Conservation (phyloP, 768 basidiomycete species). For the Xerocomellus chrysenteron region DNA sequence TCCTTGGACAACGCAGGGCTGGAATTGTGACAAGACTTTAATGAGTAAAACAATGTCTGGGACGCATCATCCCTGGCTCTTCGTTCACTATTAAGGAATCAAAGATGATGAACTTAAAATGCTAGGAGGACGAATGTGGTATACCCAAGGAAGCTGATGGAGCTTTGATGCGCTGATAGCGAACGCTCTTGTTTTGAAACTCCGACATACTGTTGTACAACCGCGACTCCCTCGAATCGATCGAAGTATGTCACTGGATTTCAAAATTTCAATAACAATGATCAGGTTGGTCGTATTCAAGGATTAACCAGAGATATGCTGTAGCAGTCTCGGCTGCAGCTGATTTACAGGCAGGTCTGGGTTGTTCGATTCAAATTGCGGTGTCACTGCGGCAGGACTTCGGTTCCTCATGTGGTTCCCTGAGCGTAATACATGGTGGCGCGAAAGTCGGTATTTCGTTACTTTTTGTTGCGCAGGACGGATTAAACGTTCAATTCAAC, state of each 20-base stretch:
- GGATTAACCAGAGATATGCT: too few species aligned
- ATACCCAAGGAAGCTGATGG: too few species aligned
- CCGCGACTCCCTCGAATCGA: too few species aligned
- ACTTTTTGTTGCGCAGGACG: background rate
- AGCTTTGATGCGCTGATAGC: too few species aligned
- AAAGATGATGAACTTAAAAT: background rate
- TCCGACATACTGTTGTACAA: too few species aligned
- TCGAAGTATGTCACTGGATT: too few species aligned
- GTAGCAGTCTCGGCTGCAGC: background rate
- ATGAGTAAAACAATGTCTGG: conserved; percentile 80
- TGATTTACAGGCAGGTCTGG: background rate
- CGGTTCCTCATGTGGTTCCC: background rate
- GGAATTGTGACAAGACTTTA: background rate
- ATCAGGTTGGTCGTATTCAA: too few species aligned
- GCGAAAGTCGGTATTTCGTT: background rate
- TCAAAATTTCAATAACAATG: too few species aligned
- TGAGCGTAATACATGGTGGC: background rate
- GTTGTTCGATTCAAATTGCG: background rate
- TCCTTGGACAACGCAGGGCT: conserved; percentile 83
- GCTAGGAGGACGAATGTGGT: too few species aligned
- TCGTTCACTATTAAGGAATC: conserved; percentile 58
- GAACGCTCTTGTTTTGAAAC: too few species aligned
- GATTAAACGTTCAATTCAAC: background rate
- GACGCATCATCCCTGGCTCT: conserved; percentile 77
- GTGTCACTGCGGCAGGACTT: background rate